These are phyloP conservation scores for Pistacia integerrima DNA, from an alignment of 345 rosid species.

Conservation along the genomic window DNA sequence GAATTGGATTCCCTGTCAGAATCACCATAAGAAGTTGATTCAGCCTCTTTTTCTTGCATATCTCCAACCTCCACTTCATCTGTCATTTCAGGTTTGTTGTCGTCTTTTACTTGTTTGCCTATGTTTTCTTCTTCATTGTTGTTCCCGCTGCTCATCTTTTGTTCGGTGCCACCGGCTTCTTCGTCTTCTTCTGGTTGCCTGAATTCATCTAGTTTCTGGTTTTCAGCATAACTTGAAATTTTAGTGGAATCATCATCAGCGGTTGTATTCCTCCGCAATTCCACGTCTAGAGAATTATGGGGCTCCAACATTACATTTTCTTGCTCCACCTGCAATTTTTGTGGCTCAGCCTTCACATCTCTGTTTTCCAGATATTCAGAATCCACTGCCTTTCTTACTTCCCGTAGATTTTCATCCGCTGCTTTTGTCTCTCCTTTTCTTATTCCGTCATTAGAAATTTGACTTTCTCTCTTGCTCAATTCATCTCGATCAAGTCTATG, in stretches of 20 bases:
- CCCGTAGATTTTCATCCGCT: not conserved
- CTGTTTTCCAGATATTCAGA: slow-evolving; percentile 7
- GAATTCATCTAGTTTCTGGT: slow-evolving; percentile 13
- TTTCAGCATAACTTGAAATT: slow-evolving; percentile 3
- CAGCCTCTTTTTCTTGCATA: slow-evolving; percentile 13
- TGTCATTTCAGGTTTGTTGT: not conserved
- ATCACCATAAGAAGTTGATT: slow-evolving; percentile 11
- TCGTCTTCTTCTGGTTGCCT: slow-evolving; percentile 21
- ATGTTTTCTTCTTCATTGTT: not conserved
- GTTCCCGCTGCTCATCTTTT: slow-evolving; percentile 11
- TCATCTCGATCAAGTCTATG: slow-evolving; percentile 7
- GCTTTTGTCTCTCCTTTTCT: not conserved
- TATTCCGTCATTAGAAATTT: not conserved
- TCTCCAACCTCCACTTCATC: slow-evolving; percentile 22
- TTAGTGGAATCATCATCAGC: not conserved
- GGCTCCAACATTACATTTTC: not conserved
- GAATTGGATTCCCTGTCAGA: slow-evolving; percentile 15
- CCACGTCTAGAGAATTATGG: not conserved
- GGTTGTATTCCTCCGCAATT: slow-evolving; percentile 4
- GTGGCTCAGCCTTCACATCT: slow-evolving; percentile 3
- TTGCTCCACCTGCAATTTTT: slow-evolving; percentile 9
- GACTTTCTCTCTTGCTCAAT: slow-evolving; percentile 19
- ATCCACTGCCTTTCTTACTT: not conserved
- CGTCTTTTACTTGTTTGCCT: slow-evolving; percentile 10
- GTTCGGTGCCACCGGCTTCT: slow-evolving; percentile 12